A percentile compares a stretch with the other conserved stretches of the same genome.
phyloP scores from a whole-genome alignment of 2,329 filamentous ascomycete species.

The Pyricularia pennisetigena region DNA sequence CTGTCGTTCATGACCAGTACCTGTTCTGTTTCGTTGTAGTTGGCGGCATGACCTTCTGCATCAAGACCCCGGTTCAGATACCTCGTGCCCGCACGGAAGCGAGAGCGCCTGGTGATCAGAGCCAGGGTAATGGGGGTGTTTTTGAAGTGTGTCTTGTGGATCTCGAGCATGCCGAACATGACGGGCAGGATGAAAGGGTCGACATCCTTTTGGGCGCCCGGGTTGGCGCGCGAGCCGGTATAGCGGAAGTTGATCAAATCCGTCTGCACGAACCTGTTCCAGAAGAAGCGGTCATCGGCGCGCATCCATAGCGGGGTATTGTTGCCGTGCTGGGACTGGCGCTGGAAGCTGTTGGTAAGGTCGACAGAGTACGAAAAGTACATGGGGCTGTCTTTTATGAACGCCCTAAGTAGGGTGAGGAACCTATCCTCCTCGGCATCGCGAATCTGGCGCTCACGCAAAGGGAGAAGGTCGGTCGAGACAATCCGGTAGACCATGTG shows the following conservation, averaged over 20 bases:
- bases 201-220: slow-evolving; percentile 61
- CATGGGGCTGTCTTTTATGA: slow-evolving; percentile 79
- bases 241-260: slow-evolving; percentile 85
- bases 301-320: slow-evolving; percentile 77
- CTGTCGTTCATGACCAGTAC: slow-evolving; percentile 80
- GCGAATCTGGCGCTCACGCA: slow-evolving; percentile 84
- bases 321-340: slow-evolving; percentile 69
- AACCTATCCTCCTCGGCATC: slow-evolving; percentile 94
- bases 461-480: slow-evolving; percentile 83
- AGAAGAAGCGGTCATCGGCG: slow-evolving; percentile 96
- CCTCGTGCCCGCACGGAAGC: slow-evolving; percentile 80
- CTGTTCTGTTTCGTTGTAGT: slow-evolving; percentile 98
- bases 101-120: slow-evolving; percentile 80
- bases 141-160: slow-evolving; percentile 79
- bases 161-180: slow-evolving; percentile 93
- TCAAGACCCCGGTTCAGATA: slow-evolving; percentile 95
- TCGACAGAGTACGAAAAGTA: slow-evolving; percentile 98
- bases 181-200: slow-evolving; percentile 93
- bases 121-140: slow-evolving; percentile 73
- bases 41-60: slow-evolving; percentile 89
- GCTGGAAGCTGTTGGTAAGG: slow-evolving; percentile 92
- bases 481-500: slow-evolving; percentile 94
- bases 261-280: slow-evolving; percentile 88
- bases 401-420: slow-evolving; percentile 67
- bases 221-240: slow-evolving; percentile 49